Evolutionary conservation across 192 early-diverging fungal species (phyloP).

Genomic region (Podila verticillata): DNA sequence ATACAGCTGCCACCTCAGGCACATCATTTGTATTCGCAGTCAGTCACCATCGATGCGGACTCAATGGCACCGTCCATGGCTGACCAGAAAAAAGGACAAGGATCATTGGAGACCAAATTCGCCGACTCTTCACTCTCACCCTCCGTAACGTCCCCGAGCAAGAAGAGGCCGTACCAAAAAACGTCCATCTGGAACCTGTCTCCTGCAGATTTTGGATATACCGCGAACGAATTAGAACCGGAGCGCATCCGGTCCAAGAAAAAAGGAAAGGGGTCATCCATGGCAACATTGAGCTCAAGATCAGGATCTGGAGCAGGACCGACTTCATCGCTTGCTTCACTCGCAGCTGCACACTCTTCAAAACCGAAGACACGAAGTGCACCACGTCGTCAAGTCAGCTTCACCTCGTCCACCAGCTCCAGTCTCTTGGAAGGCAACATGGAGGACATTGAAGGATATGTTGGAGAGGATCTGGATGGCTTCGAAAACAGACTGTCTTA

Average conservation of each 20-base stretch:
- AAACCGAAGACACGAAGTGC: not conserved
- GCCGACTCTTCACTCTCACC: not conserved
- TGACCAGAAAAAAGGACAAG: not conserved
- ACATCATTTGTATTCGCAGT: not conserved
- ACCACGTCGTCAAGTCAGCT: not conserved
- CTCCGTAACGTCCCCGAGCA: not conserved
- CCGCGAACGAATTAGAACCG: not conserved
- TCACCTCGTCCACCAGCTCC: not conserved
- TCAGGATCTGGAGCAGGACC: not conserved
- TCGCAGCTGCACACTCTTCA: not conserved
- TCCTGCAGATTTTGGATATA: slow-evolving; percentile 1
- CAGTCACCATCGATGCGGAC: not conserved
- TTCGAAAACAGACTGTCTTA: not conserved
- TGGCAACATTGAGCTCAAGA: too few species aligned
- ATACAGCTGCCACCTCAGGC: not conserved
- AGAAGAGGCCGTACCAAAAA: not conserved
- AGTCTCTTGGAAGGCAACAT: not conserved
- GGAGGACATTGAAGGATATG: not conserved
- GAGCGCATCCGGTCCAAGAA: not conserved
- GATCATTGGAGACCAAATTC: not conserved
- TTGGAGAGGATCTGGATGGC: not conserved
- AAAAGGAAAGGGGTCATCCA: not conserved
- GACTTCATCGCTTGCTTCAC: not conserved
- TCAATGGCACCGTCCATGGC: not conserved
- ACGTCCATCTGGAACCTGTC: not conserved